Percentiles rank a stretch among this genome's conserved stretches.
Conservation (phyloP, 2,329 filamentous ascomycete species). For the Rhinocladiella mackenziei region DNA sequence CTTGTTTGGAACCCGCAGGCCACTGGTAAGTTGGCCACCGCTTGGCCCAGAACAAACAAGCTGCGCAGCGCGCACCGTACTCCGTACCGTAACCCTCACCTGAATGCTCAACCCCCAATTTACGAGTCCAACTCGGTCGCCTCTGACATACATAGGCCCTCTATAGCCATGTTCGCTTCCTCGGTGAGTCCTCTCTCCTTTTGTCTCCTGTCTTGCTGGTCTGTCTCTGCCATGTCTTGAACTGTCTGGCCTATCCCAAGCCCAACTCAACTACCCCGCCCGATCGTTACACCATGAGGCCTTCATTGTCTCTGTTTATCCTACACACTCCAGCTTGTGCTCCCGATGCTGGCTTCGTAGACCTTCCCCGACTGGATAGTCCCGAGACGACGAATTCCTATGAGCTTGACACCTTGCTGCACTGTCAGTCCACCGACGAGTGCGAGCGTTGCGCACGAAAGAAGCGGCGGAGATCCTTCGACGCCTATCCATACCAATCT, state of each 20-base stretch:
- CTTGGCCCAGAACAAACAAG: no score
- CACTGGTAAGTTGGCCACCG: no score
- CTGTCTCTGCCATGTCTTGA: slow-evolving; percentile 12
- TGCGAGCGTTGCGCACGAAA: slow-evolving; percentile 25
- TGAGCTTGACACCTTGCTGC: slow-evolving; percentile 19
- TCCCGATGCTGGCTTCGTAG: slow-evolving; percentile 28
- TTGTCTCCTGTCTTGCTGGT: slow-evolving; percentile 9
- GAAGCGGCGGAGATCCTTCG: slow-evolving; percentile 22
- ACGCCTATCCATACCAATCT: slow-evolving; percentile 22
- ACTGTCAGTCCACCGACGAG: slow-evolving; percentile 9
- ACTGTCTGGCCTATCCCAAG: slow-evolving; percentile 6
- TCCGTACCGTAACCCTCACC: no score
- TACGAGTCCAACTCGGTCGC: slow-evolving; percentile 12
- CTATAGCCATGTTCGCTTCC: slow-evolving; percentile 26
- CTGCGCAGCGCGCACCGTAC: no score
- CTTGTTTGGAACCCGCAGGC: no score
- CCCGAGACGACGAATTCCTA: slow-evolving; percentile 5
- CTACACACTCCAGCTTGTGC: slow-evolving; percentile 23
- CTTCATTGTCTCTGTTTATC: slow-evolving; percentile 24
- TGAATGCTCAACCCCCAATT: slow-evolving; percentile 15
- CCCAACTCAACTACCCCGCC: slow-evolving; percentile 17
- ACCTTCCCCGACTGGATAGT: slow-evolving; percentile 16
- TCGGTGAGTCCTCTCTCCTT: slow-evolving; percentile 24
- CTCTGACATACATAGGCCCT: slow-evolving; percentile 21
- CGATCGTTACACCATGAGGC: slow-evolving; percentile 17